Evolutionary conservation across 2,329 filamentous ascomycete species (phyloP).

Genomic region (Drechslerella stenobrocha): DNA sequence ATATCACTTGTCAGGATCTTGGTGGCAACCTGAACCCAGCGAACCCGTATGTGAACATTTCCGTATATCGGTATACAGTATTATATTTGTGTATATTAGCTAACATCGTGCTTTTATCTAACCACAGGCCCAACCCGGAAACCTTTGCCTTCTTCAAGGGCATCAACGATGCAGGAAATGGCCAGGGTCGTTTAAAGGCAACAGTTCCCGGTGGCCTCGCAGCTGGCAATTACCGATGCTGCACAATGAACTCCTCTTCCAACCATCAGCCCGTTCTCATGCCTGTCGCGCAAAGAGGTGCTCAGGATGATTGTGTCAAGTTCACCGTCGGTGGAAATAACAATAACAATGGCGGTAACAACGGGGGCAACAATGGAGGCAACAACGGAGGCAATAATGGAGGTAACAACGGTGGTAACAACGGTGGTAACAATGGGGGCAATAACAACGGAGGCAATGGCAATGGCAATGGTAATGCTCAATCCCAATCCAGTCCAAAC

Average conservation of each 20-base stretch:
- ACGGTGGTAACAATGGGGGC: slow-evolving; percentile 7
- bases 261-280: slow-evolving; percentile 65
- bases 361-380: slow-evolving; percentile 18
- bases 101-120: too few relatives aligned
- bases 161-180: slow-evolving; percentile 61
- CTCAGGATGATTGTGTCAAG: slow-evolving; percentile 62
- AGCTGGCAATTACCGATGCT: slow-evolving; percentile 60
- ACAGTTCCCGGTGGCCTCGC: slow-evolving; percentile 59
- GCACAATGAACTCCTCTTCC: slow-evolving; percentile 60
- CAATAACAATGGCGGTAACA: slow-evolving; percentile 4
- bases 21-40: slow-evolving; percentile 55
- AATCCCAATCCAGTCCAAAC: slow-evolving; percentile 12
- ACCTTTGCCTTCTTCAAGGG: slow-evolving; percentile 64
- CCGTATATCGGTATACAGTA: background rate
- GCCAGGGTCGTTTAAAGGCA: slow-evolving; percentile 58
- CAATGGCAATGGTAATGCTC: slow-evolving; percentile 27
- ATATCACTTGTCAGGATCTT: slow-evolving; percentile 62
- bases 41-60: slow-evolving; percentile 52
- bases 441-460: slow-evolving; percentile 15
- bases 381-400: slow-evolving; percentile 16
- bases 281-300: slow-evolving; percentile 62
- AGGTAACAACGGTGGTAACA: slow-evolving; percentile 8
- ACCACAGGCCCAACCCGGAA: slow-evolving; percentile 54
- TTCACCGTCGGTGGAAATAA: slow-evolving; percentile 55
- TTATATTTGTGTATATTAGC: background rate